Conservation (phyloP, 129 eudicot genomes). For the Flaveria robusta region DNA sequence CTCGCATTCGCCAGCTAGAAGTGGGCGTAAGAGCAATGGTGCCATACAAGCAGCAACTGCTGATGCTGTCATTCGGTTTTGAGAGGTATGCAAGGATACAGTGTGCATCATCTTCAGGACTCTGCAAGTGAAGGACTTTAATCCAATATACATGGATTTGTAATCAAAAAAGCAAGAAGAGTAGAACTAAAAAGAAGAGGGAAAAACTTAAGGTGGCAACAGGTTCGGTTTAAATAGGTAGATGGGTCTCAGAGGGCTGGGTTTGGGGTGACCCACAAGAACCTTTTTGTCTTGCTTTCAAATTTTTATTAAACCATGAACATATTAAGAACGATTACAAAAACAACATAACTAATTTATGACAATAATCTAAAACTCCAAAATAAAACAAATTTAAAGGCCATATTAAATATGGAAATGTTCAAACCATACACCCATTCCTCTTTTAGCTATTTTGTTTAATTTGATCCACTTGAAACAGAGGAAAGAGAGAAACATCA, state of each 20-base stretch:
- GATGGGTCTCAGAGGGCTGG: too few relatives aligned
- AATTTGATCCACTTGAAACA: not conserved
- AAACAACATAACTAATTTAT: too few relatives aligned
- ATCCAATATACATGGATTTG: slow-evolving; percentile 50
- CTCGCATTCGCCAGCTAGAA: slow-evolving; percentile 96
- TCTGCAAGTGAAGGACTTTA: slow-evolving; percentile 42
- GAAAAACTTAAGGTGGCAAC: slow-evolving; percentile 49
- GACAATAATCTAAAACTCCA: too few relatives aligned
- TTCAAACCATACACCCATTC: not conserved
- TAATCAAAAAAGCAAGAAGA: slow-evolving; percentile 50
- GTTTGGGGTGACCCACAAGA: too few relatives aligned
- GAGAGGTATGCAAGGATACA: slow-evolving; percentile 68
- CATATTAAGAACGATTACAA: too few relatives aligned
- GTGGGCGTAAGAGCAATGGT: slow-evolving; percentile 95
- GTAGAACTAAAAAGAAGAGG: slow-evolving; percentile 81
- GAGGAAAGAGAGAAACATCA: slow-evolving; percentile 23
- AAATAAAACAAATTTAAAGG: not conserved
- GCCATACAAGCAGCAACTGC: slow-evolving; percentile 99
- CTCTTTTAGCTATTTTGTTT: not conserved
- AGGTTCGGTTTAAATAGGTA: not conserved
- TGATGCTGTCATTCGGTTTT: slow-evolving; percentile 88
- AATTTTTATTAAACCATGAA: too few relatives aligned
- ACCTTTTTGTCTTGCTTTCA: too few relatives aligned
- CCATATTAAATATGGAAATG: not conserved
- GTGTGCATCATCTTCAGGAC: slow-evolving; percentile 94